Evolutionary conservation across 2,329 filamentous ascomycete genomes (phyloP).

Genomic region (Rutstroemia sydowiana): DNA sequence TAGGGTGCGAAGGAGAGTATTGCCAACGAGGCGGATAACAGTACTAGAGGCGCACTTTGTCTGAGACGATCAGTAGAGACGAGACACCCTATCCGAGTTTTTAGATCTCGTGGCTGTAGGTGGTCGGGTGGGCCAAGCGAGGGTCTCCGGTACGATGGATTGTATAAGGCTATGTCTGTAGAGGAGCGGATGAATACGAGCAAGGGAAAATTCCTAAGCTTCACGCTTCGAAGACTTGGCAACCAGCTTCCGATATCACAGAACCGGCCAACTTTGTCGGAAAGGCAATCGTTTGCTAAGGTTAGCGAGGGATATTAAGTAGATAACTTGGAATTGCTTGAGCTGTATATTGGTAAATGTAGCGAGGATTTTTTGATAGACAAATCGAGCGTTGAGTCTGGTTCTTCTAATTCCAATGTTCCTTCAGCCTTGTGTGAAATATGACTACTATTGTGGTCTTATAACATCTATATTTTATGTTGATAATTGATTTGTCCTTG

Average conservation of each 20-base stretch:
- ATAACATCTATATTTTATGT: too few species aligned
- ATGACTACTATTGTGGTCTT: too few species aligned
- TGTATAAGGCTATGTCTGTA: neutral
- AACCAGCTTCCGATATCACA: neutral
- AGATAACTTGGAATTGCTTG: too few species aligned
- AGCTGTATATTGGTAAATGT: too few species aligned
- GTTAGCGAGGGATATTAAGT: conserved; percentile 1
- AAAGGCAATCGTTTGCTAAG: neutral
- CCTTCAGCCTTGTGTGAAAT: too few species aligned
- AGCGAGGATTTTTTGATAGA: too few species aligned
- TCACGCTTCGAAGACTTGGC: neutral
- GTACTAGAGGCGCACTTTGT: neutral
- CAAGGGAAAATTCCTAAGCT: neutral
- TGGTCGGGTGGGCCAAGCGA: neutral
- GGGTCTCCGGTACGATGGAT: neutral
- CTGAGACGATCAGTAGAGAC: neutral
- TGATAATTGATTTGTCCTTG: too few species aligned
- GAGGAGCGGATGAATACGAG: neutral
- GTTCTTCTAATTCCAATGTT: too few species aligned
- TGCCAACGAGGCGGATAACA: neutral
- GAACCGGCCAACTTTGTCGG: neutral
- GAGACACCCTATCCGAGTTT: neutral
- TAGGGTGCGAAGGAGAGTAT: neutral
- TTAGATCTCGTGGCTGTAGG: neutral
- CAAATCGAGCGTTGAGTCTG: too few species aligned